Evolutionary conservation across 2,329 filamentous ascomycete species (phyloP).

Genomic region (Fusarium odoratissimum): DNA sequence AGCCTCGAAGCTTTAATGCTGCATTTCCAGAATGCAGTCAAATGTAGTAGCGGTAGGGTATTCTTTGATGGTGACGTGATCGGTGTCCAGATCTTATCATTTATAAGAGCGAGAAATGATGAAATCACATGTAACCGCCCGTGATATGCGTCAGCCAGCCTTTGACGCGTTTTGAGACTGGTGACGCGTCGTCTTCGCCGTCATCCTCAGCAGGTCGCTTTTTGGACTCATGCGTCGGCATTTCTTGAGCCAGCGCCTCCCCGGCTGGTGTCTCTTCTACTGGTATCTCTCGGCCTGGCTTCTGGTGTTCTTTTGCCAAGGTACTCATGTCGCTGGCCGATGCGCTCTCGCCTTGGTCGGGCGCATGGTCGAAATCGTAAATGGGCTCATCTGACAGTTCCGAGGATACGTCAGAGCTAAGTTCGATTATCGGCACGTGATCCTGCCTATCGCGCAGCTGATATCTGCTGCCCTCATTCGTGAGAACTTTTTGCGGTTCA

Average conservation of each 20-base stretch:
- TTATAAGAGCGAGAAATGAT: neutral
- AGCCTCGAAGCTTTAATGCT: neutral
- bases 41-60: neutral
- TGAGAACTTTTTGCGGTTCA: neutral
- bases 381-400: neutral
- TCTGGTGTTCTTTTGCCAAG: neutral
- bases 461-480: neutral
- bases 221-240: neutral
- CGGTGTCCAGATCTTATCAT: neutral
- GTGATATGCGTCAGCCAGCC: slow-evolving; percentile 10
- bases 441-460: neutral
- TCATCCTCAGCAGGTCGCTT: slow-evolving; percentile 11
- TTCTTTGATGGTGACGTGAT: neutral
- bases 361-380: neutral
- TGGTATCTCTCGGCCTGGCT: neutral
- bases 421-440: slow-evolving; percentile 4
- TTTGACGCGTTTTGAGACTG: slow-evolving; percentile 17
- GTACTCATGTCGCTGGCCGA: slow-evolving; percentile 9
- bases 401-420: neutral
- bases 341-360: slow-evolving; percentile 11
- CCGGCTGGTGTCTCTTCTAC: neutral
- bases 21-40: neutral
- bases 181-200: slow-evolving; percentile 6
- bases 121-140: slow-evolving; percentile 5
- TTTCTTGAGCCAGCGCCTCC: neutral